phyloP scores from a whole-genome alignment of 1,284 basidiomycete species.

The Tylopilus orsonianus region DNA sequence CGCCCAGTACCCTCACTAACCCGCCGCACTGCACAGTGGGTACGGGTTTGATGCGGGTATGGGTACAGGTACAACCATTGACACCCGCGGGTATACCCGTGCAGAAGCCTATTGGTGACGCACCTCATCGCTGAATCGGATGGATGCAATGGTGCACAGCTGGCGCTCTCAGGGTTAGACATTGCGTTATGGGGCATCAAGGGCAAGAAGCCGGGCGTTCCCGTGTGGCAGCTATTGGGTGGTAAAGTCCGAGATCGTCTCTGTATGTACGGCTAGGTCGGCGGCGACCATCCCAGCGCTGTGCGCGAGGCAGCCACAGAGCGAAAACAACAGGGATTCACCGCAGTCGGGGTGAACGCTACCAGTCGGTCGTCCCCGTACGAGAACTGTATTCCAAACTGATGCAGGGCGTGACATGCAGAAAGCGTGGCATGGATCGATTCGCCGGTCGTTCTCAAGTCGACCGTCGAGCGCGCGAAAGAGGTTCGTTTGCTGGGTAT shows the following conservation, averaged over 20 bases:
- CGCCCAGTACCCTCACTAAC: no score
- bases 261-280: slow-evolving; percentile 69
- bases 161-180: slow-evolving; percentile 54
- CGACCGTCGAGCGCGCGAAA: slow-evolving; percentile 61
- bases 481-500: slow-evolving; percentile 63
- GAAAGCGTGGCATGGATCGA: slow-evolving; percentile 49
- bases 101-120: neutral
- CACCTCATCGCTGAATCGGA: slow-evolving; percentile 1
- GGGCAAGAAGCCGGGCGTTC: slow-evolving; percentile 74
- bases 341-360: slow-evolving; percentile 78
- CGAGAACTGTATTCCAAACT: no score
- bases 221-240: slow-evolving; percentile 73
- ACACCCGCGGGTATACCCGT: no score
- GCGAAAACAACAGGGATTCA: slow-evolving; percentile 72
- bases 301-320: slow-evolving; percentile 60
- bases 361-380: slow-evolving; percentile 38
- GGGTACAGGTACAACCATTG: no score
- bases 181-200: slow-evolving; percentile 75
- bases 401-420: slow-evolving; percentile 19
- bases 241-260: slow-evolving; percentile 65
- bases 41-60: no score
- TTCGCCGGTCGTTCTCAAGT: slow-evolving; percentile 51
- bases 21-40: no score
- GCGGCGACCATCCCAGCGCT: slow-evolving; percentile 69
- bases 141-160: slow-evolving; percentile 31